phyloP scores from a whole-genome alignment of 164 flowering plant genomes.

The Platanus orientalis region DNA sequence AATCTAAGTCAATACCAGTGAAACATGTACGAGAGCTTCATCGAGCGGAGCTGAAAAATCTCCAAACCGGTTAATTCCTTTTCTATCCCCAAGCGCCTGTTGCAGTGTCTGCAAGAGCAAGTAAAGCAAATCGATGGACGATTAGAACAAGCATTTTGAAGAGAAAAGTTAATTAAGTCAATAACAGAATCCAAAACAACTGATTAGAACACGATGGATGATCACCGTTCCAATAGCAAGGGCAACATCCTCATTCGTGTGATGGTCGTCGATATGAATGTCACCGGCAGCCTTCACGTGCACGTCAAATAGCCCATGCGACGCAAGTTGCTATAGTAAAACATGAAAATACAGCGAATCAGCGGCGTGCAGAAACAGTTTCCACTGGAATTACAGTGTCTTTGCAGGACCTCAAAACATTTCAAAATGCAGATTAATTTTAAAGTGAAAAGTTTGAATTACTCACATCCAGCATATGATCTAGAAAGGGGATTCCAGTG shows the following conservation, averaged over 20 bases:
- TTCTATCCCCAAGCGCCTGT: slow-evolving; percentile 89
- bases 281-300: slow-evolving; percentile 89
- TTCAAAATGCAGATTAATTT: no score
- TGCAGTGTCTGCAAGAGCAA: slow-evolving; percentile 57
- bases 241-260: slow-evolving; percentile 97
- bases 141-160: not conserved
- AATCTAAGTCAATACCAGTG: slow-evolving; percentile 50
- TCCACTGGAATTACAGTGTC: not conserved
- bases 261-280: slow-evolving; percentile 95
- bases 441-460: no score
- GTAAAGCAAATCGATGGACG: not conserved
- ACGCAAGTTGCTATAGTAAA: slow-evolving; percentile 79
- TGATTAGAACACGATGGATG: not conserved
- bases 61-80: slow-evolving; percentile 93
- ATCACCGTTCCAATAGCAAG: slow-evolving; percentile 94
- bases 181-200: no score
- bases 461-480: slow-evolving; percentile 97
- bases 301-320: slow-evolving; percentile 94
- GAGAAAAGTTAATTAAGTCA: no score
- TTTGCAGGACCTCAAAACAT: no score
- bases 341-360: slow-evolving; percentile 11
- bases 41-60: slow-evolving; percentile 97
- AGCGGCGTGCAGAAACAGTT: no score
- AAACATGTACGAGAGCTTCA: slow-evolving; percentile 87
- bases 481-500: slow-evolving; percentile 87